Base-by-base conservation (phyloP, 202 grass and related monocot species). In the Carex sylvatica region DNA sequence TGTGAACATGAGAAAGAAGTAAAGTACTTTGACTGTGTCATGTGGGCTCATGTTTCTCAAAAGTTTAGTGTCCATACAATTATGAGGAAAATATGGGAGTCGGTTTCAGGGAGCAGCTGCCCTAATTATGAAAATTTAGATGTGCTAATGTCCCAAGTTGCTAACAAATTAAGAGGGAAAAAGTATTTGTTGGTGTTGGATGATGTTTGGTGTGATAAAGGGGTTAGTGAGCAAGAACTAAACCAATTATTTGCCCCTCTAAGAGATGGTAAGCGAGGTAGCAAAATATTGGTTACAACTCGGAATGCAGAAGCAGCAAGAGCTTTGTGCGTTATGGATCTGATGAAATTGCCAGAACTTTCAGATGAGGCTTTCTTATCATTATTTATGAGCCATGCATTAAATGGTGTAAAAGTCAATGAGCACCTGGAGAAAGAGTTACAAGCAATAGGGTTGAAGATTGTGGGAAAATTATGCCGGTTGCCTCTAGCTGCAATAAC, bases 261-360 rank as follows among this genome's bases (percentile, higher is more conserved):
- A 44, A 26, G 2, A 0, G 66, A 0, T 49, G 84, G 74, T 9
- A 36, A 49, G 13, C 31, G 2, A 40, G 83, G 85, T 55, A 89
- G 84, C 44, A 59, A 47, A 47, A 80, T 89, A 49, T 53, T 86
- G 2, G 84, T 89, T 18, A 90, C 89, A n/a, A 88, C 85, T 60
- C 26, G 20, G 46, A 81, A 1, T 14, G 1, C 77, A 82, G 74
- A 70, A 40, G 73, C 61, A 56, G 42, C 74, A 2, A 53, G 0
- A 2, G 22, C 4, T 30, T 36, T 88, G 63, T n/a, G 51, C n/a
- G 83, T 35, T 6, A 12, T 26, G 56, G 11, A 42, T 5, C 16
- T 0, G 35, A 36, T 86, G 0, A 3, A 0, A 52, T 59, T 91
- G 78, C 6, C 15, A 22, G 59, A 86, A 5, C 51, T 91, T 2